Base-by-base conservation (phyloP, 1,284 basidiomycete genomes). In the Cryptococcus sp. region DNA sequence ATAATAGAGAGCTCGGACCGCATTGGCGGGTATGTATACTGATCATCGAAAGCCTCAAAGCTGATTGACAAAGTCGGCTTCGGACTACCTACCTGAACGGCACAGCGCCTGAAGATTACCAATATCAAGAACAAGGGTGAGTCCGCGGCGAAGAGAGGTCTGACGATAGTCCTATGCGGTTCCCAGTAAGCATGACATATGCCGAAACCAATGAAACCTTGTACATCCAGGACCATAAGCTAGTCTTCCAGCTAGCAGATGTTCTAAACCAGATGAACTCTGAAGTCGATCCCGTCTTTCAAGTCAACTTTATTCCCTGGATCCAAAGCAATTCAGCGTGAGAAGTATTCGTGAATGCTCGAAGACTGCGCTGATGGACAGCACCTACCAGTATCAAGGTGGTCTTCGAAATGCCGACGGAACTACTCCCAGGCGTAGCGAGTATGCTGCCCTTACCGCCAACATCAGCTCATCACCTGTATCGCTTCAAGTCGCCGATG, bases 191-290 rank as follows among this genome's bases (percentile, higher is more conserved):
- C 47, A 40, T 58, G 11, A 51, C 49, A 16, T 56, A 59, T 41
- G 18, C 57, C 32, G 56, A 50, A 4, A 56, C 57, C 52, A 59
- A 59, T 50, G 57, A 64, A 49, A 61, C 56, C 4, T 46, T 64
- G 19, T 53, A 56, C 22, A 59, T 61, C 46, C 48, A 60, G 13
- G 62, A 64, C 43, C 57, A 61, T 47, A 59, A 63, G 43, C 55
- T 64, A n/a, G 57, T 61, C 51, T 64, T 64, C 55, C 61, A 61
- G 46, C 46, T 64, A n/a, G 61, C 55, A 34, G 59, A 64, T 24
- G 56, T 54, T n/a, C 34, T 64, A 13, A 64, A 64, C 46, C 41
- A 51, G 24, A 48, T 55, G 45, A 64, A 64, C 50, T 36, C 48
- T 31, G 49, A 53, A 16, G 51, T 52, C 16, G 55, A 55, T 24